Evolutionary conservation across 495 filamentous ascomycete species (phyloP), one percentile per base, ranked within the genome.

Genomic region (Neurospora sp.): DNA sequence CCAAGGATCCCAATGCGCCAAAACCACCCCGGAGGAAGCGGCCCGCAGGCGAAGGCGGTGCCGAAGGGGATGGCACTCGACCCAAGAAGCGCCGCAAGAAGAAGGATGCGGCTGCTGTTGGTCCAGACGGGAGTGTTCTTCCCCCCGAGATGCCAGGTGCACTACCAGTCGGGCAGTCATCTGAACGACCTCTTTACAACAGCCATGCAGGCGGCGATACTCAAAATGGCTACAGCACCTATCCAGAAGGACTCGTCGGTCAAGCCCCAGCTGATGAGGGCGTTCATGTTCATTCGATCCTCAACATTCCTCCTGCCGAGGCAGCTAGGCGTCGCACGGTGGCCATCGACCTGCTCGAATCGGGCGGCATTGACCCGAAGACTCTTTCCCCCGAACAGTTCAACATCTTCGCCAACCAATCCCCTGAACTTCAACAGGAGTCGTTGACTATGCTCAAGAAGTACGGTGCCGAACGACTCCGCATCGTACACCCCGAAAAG

Each of bases 11-110:
- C 18, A 59, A 71, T 46, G 41, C 70, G 6, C 70, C 91, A 75
- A 85, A 89, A 75, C 79, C 82, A 44, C 79, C 93, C 70, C 84
- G 89, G 73, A 90, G 89, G 77, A 89, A 87, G 76, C 81, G 82
- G 39, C 84, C 71, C 11, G 73, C 69, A 1, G 76, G 70, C 5
- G 74, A 75, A 27, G 71, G 61, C 16, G 48, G 41, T 22, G 27
- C 53, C 20, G 48, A 61, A 66, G 53, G 53, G 3, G 53, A 66
- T 9, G 61, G 69, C n/a, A 71, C 77, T 5, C 73, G 74, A 35
- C 75, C 78, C 20, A 79, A 76, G 38, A 82, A 79, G 37, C 72
- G 75, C 14, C 75, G 77, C 35, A 81, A 76, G 74, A 81, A 81
- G 76, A 78, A 78, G 75, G 75, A 78, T 18, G 40, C 42, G 6